Evolutionary conservation across 1,284 basidiomycete species (phyloP), one percentile per base, ranked within the genome.

Genomic region (Leccinum ponderosum): DNA sequence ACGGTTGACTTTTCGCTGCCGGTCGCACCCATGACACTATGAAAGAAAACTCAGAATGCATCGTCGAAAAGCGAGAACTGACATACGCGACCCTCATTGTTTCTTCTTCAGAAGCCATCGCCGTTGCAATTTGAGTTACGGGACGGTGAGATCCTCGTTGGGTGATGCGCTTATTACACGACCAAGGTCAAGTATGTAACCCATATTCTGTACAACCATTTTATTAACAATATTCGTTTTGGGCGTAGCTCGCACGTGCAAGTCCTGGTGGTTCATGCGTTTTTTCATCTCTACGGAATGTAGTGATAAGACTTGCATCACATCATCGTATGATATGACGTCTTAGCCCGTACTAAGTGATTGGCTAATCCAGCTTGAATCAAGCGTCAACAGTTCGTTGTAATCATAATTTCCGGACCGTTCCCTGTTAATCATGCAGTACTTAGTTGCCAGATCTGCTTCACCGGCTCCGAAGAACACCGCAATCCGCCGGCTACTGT

Each of bases 1-100:
- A 79, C 80, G 1, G 78, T 73, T 22, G 79, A 75, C 62, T 80
- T 80, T 37, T 80, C 80, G 48, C 75, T 80, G 42, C 79, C 79
- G 1, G 79, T 80, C 14, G 77, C 69, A 9, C 79, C 80, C 78
- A 80, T 80, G 42, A 80, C 60, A 6, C 79, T 80, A 66, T 58
- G 53, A 42, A 58, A n/a, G 6, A 17, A 31, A 27, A 39, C 56
- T 65, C 59, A 68, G 57, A 52, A n/a, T 8, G 5, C n/a, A 33
- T 4, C 33, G 8, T 50, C 0, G 5, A 55, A 47, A 50, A 27
- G 39, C 47, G 14, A 55, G 47, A 55, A 4, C 15, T 35, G 35
- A 57, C 71, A 59, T 63, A 72, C 71, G 66, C 73, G 52, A 75
- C 64, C 50, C 64, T 73, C 59, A 65, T 66, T 47, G 17, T 47